Conservation (phyloP, 257 asterid genomes). For the Misopates orontium region DNA sequence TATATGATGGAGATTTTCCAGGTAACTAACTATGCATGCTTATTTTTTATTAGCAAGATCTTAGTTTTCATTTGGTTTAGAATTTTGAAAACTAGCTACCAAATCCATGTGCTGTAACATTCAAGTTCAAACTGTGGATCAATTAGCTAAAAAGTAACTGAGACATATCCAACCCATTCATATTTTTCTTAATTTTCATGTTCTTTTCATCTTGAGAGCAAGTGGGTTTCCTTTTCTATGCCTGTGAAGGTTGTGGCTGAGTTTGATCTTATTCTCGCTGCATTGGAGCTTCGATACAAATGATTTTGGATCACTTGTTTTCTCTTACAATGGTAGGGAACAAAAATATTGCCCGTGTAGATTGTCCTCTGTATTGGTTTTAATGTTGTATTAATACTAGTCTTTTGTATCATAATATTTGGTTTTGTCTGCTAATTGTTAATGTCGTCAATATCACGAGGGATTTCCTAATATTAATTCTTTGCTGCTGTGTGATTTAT, state of each 20-base stretch:
- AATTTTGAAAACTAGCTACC: background rate
- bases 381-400: slow-evolving; percentile 24
- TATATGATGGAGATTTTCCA: slow-evolving; percentile 83
- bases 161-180: slow-evolving; percentile 18
- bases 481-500: too few species aligned
- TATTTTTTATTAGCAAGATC: slow-evolving; percentile 13
- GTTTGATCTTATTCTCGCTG: slow-evolving; percentile 87
- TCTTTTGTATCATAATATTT: slow-evolving; percentile 1
- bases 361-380: slow-evolving; percentile 28
- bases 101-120: background rate
- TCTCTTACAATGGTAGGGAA: slow-evolving; percentile 85
- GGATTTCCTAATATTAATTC: too few species aligned
- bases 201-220: slow-evolving; percentile 48
- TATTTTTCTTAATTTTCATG: slow-evolving; percentile 33
- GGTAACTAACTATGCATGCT: slow-evolving; percentile 49
- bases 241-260: slow-evolving; percentile 94
- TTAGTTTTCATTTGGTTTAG: background rate
- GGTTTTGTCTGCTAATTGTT: background rate
- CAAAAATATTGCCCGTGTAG: slow-evolving; percentile 44
- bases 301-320: slow-evolving; percentile 79
- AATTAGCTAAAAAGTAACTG: slow-evolving; percentile 15
- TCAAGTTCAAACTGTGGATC: slow-evolving; percentile 18
- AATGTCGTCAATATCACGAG: background rate
- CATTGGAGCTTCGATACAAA: slow-evolving; percentile 86
- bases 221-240: slow-evolving; percentile 54